Base-by-base conservation (phyloP, 176 grass and related monocot genomes). In the Oryza nivara region DNA sequence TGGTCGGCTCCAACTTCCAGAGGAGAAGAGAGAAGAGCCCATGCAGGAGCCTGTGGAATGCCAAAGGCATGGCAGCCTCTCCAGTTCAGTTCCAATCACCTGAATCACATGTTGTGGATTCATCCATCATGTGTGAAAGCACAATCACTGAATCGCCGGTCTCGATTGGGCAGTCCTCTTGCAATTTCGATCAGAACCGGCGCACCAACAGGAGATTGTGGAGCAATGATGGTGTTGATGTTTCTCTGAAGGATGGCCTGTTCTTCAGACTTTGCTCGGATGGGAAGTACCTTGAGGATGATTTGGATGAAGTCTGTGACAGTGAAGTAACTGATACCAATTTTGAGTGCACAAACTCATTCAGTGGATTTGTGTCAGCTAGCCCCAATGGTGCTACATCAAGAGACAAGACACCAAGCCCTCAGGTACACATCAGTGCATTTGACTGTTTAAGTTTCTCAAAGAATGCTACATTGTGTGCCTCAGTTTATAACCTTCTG, bases 241-340 rank as follows among this genome's bases (percentile, higher is more conserved):
- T 96, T 49, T 96, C 96, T 87, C 87, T 96, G 36, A 99, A 94
- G 89, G 96, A 99, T 84, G 90, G 93, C 30, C 66, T 99, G 44
- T 91, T 92, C 83, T 73, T 96, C 41, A 92, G 81, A 60, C 67
- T 90, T 51, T 93, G 89, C 69, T 75, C 84, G 51, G 63, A 48
- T n/a, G 76, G 47, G 82, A 84, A 77, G 32, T 67, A 65, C 35
- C 78, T 66, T 69, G 76, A 80, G 51, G 77, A 80, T 77, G 93
- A 90, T 38, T 52, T 88, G 71, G 96, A 79, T 2, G 78, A 92
- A 65, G 87, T 76, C 23, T 85, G 74, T 64, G 84, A 89, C 20
- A 82, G 88, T 61, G 79, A 89, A 41, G 80, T 80, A 1, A 88
- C 80, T 40, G 87, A 91, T 65, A 36, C 73, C 22, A 88, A 87